phyloP scores from a whole-genome alignment of 1,284 basidiomycete species.

The Tylopilus sp. region DNA sequence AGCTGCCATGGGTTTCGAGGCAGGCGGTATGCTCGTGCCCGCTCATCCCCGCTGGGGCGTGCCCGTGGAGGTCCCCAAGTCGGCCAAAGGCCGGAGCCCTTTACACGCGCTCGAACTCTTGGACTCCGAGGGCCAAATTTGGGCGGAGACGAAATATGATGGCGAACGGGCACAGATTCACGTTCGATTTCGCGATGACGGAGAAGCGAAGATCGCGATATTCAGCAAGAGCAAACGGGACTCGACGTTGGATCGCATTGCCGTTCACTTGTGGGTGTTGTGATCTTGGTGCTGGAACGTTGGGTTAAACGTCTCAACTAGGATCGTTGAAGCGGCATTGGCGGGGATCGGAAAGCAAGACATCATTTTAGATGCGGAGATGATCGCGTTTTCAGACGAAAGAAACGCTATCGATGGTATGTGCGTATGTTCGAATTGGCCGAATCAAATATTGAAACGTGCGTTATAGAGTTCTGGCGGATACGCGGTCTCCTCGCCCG shows the following conservation, averaged over 20 bases:
- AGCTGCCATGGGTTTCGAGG: conserved; percentile 52
- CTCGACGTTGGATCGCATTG: conserved; percentile 69
- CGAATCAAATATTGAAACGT: conserved; percentile 5
- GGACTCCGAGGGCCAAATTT: conserved; percentile 45
- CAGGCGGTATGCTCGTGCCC: conserved; percentile 21
- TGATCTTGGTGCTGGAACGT: neutral
- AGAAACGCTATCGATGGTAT: conserved; percentile 54
- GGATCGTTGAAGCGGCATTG: conserved; percentile 63
- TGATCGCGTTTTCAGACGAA: conserved; percentile 73
- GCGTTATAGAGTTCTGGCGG: conserved; percentile 61
- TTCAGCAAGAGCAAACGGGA: conserved; percentile 84
- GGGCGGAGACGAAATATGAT: conserved; percentile 89
- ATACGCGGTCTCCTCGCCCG: conserved; percentile 55
- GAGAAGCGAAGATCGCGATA: conserved; percentile 56
- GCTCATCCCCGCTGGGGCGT: conserved; percentile 40
- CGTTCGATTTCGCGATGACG: conserved; percentile 46
- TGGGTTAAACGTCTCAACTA: conserved; percentile 23
- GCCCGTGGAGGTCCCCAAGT: conserved; percentile 73
- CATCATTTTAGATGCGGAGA: conserved; percentile 82
- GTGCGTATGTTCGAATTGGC: conserved; percentile 9
- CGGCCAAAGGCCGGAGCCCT: conserved; percentile 63
- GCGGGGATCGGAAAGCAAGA: conserved; percentile 40
- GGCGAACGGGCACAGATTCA: conserved; percentile 90
- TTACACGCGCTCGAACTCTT: conserved; percentile 54
- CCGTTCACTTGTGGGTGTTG: conserved; percentile 57